Base-by-base conservation (phyloP, 2,329 filamentous ascomycete species). In the Botrytis medusae region DNA sequence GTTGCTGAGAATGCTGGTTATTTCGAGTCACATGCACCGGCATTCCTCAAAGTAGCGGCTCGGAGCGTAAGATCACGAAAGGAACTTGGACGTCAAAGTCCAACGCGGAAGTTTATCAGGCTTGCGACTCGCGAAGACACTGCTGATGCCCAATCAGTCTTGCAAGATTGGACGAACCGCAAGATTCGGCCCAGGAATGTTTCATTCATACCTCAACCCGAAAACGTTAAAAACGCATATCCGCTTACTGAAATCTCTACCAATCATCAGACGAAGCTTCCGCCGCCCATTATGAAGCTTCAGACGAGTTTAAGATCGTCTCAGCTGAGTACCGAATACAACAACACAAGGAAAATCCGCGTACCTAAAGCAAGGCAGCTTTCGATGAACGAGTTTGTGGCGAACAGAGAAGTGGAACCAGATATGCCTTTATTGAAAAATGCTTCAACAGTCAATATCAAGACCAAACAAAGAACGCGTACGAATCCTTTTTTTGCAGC, bases 91-190 rank as follows among this genome's bases (percentile, higher is more conserved):
- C 86, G 87, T 78, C 84, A 86, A 10, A 90, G 85, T 71, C 88
- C 88, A 1, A 82, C 81, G 0, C 83, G 78, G 61, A 92, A 91
- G 78, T 80, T 83, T n/a, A 89, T 92, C 74, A 84, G 86, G 72
- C 82, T 92, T n/a, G 88, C 87, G 34, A 89, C 84, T 44, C 85
- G 88, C n/a, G 83, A 83, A 75, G 90, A 91, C 77, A 88, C 90
- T 74, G 75, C 88, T 29, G 89, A 91, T 78, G 89, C 85, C 2
- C 81, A 85, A 16, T 84, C 84, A 12, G 83, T 87, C 16, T 80
- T 92, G 34, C 82, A 83, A 54, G 82, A 86, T 69, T 92, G 90
- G 90, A 87, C 82, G 77, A 80, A 79, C n/a, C 78, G 79, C 14
- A 79, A 68, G 40, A 80, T 81, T 37, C 42, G 73, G 20, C 77